A percentile compares a stretch with the other conserved stretches of the same genome.
These are phyloP conservation scores for Exophiala sp. DNA, from an alignment of 2,329 filamentous ascomycete species.

Conservation along the genomic window DNA sequence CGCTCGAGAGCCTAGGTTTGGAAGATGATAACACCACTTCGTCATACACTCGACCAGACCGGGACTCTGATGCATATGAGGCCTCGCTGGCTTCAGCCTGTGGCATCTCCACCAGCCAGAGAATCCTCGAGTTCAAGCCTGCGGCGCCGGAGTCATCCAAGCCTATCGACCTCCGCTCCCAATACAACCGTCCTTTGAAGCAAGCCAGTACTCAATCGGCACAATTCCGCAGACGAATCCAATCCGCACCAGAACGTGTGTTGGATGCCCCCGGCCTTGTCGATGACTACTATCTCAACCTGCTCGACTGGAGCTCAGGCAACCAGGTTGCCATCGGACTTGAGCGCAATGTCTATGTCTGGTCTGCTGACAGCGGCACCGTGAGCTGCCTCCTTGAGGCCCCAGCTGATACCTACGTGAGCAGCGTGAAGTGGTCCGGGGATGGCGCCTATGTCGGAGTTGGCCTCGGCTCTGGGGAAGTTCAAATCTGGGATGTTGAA, in stretches of 20 bases:
- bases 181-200: constrained; percentile 96
- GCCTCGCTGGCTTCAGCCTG: constrained; percentile 87
- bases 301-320: constrained; percentile 94
- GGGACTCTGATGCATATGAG: constrained; percentile 86
- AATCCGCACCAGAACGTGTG: constrained; percentile 92
- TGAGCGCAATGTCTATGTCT: constrained; percentile 95
- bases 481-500: constrained; percentile 77
- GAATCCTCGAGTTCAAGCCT: constrained; percentile 97
- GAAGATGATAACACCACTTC: constrained; percentile 64
- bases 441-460: constrained; percentile 96
- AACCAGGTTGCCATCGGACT: constrained; percentile 98
- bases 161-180: constrained; percentile 92
- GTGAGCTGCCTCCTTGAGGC: constrained; percentile 89
- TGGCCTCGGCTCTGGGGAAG: constrained; percentile 89
- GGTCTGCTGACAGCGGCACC: constrained; percentile 90
- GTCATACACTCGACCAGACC: constrained; percentile 73
- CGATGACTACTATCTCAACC: constrained; percentile 98
- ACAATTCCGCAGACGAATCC: constrained; percentile 85
- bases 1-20: constrained; percentile 75
- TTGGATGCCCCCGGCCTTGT: constrained; percentile 93
- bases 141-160: constrained; percentile 97
- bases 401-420: constrained; percentile 86
- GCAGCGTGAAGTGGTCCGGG: constrained; percentile 97
- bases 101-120: constrained; percentile 87
- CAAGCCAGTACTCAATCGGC: constrained; percentile 68